A percentile compares a stretch with the other conserved stretches of the same genome.
These are phyloP conservation scores for Sclerotinia borealis DNA, from an alignment of 2,329 filamentous ascomycete genomes.

Conservation along the genomic window DNA sequence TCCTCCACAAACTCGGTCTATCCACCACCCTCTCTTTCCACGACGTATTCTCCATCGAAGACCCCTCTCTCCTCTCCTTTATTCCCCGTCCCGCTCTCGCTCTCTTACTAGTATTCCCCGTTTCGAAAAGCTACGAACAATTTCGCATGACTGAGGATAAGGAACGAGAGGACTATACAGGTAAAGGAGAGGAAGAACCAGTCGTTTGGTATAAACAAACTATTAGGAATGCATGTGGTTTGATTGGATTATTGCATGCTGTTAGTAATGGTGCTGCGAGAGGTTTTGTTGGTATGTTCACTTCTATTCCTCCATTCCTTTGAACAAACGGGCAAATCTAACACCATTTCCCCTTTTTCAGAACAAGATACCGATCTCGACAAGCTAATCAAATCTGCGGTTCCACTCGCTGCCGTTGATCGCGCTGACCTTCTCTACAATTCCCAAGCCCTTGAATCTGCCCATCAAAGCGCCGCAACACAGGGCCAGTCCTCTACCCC, in stretches of 20 bases:
- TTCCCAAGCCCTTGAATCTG: conserved; percentile 67
- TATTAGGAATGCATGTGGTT: conserved; percentile 87
- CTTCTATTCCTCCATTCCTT: not conserved
- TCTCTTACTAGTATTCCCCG: conserved; percentile 88
- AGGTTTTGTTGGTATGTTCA: conserved; percentile 84
- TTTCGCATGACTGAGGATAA: conserved; percentile 71
- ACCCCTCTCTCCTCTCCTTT: conserved; percentile 79
- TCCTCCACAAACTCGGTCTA: conserved; percentile 80
- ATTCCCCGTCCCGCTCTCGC: conserved; percentile 85
- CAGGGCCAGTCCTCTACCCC: conserved; percentile 72
- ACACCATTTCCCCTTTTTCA: conserved; percentile 17
- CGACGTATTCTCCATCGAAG: conserved; percentile 89
- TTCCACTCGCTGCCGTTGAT: conserved; percentile 58
- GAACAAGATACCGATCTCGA: conserved; percentile 42
- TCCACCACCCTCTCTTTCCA: conserved; percentile 70
- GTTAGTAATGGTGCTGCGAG: conserved; percentile 70
- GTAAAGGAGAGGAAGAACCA: conserved; percentile 62
- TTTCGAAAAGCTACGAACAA: conserved; percentile 73
- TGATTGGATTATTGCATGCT: conserved; percentile 84
- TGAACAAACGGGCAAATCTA: conserved; percentile 54
- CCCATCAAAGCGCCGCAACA: conserved; percentile 80
- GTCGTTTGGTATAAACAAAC: conserved; percentile 95
- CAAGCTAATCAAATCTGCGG: conserved; percentile 61
- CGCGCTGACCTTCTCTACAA: conserved; percentile 74
- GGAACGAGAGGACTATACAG: conserved; percentile 55